These are phyloP conservation scores for Botrytis byssoidea DNA, from an alignment of 2,329 filamentous ascomycete genomes.

Conservation along the genomic window DNA sequence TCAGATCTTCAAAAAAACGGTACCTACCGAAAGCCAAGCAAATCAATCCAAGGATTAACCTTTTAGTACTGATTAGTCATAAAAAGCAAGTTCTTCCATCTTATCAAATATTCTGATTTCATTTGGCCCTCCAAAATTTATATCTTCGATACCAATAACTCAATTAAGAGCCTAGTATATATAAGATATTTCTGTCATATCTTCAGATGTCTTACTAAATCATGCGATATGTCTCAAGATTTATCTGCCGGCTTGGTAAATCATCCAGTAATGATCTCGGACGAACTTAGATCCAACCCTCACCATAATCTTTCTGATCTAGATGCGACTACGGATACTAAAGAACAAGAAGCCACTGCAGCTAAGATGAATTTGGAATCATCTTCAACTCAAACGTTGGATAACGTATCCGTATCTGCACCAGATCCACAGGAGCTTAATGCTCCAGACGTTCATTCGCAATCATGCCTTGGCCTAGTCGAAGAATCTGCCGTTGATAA, in stretches of 20 bases:
- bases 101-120: neutral
- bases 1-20: neutral
- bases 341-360: neutral
- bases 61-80: slow-evolving; percentile 3
- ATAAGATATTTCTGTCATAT: slow-evolving; percentile 1
- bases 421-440: slow-evolving; percentile 12
- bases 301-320: slow-evolving; percentile 1
- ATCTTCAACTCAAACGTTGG: slow-evolving; percentile 10
- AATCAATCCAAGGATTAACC: neutral
- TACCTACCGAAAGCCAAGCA: slow-evolving; percentile 5
- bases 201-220: neutral
- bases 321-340: slow-evolving; percentile 6
- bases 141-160: neutral
- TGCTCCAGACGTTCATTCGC: neutral
- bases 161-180: neutral
- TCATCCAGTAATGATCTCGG: slow-evolving; percentile 15
- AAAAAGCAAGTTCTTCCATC: neutral
- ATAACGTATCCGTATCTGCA: neutral
- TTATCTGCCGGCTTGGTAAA: slow-evolving; percentile 27
- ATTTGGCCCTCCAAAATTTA: neutral
- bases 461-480: neutral
- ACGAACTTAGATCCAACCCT: slow-evolving; percentile 24
- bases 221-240: slow-evolving; percentile 32
- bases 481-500: slow-evolving; percentile 1
- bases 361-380: slow-evolving; percentile 25